Conservation (phyloP, 495 filamentous ascomycete genomes). For the Eremomyces bilateralis region DNA sequence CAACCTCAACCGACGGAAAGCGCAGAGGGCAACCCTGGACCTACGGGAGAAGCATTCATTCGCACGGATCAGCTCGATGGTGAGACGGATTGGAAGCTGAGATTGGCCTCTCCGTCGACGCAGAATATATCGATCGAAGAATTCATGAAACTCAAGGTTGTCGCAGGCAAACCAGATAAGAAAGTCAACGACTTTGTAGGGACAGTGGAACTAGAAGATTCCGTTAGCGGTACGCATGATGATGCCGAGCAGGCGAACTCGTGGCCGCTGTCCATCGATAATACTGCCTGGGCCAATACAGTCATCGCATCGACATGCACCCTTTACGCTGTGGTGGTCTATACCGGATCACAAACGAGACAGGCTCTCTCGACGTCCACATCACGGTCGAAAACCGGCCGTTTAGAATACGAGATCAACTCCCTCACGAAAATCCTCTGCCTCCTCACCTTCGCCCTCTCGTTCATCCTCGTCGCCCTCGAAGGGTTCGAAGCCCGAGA, state of each 20-base stretch:
- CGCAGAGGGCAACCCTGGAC: neutral
- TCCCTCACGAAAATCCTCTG: slow-evolving; percentile 95
- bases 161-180: slow-evolving; percentile 70
- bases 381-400: slow-evolving; percentile 75
- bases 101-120: slow-evolving; percentile 63
- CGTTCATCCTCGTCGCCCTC: slow-evolving; percentile 71
- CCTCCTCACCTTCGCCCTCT: slow-evolving; percentile 62
- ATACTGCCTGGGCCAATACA: slow-evolving; percentile 97
- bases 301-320: slow-evolving; percentile 82
- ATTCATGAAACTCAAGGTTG: slow-evolving; percentile 51
- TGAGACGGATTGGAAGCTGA: slow-evolving; percentile 97
- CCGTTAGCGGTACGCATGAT: neutral
- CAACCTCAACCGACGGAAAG: neutral
- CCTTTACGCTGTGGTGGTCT: slow-evolving; percentile 72
- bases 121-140: slow-evolving; percentile 48
- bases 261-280: slow-evolving; percentile 73
- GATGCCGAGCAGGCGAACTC: slow-evolving; percentile 20
- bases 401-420: slow-evolving; percentile 93
- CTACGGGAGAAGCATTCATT: slow-evolving; percentile 77
- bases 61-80: slow-evolving; percentile 94
- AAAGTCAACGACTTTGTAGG: slow-evolving; percentile 88
- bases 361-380: slow-evolving; percentile 83
- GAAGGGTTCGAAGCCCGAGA: slow-evolving; percentile 49
- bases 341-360: slow-evolving; percentile 86
- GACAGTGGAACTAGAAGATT: slow-evolving; percentile 38